phyloP scores from a whole-genome alignment of 352 stramenopile genomes.

The Phytophthora fragariae region DNA sequence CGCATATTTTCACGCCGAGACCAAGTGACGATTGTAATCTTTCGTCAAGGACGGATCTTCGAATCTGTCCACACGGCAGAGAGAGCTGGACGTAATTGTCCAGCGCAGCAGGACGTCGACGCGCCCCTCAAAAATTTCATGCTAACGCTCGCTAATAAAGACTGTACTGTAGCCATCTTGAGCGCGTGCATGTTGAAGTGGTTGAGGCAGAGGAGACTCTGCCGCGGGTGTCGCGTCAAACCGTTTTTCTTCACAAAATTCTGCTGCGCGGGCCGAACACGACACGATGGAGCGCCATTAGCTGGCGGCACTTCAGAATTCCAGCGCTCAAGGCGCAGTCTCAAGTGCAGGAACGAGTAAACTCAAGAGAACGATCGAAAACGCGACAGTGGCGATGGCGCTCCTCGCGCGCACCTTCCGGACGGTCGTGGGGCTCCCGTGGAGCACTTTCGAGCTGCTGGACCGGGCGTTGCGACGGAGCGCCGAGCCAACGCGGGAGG shows the following conservation, averaged over 20 bases:
- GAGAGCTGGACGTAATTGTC: neutral
- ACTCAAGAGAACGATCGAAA: constrained; percentile 30
- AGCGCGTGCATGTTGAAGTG: constrained; percentile 18
- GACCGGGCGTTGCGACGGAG: constrained; percentile 23
- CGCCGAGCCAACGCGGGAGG: constrained; percentile 2
- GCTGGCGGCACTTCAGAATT: constrained; percentile 30
- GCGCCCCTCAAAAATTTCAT: neutral
- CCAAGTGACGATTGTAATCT: constrained; percentile 5
- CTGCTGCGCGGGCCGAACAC: constrained; percentile 1
- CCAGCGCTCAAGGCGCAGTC: constrained; percentile 7
- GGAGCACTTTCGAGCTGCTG: constrained; percentile 28
- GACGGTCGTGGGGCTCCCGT: constrained; percentile 22
- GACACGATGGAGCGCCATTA: neutral
- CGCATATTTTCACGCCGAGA: neutral
- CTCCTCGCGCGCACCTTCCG: constrained; percentile 32
- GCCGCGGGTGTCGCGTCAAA: constrained; percentile 3
- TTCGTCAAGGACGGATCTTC: neutral
- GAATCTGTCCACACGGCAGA: constrained; percentile 16
- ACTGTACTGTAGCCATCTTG: constrained; percentile 11
- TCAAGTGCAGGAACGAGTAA: constrained; percentile 1
- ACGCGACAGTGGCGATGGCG: constrained; percentile 29
- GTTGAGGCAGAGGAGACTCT: constrained; percentile 18
- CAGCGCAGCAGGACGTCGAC: constrained; percentile 10
- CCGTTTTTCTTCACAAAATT: constrained; percentile 26
- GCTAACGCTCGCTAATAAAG: constrained; percentile 15